phyloP scores from a whole-genome alignment of 108 stramenopile genomes.

The Skeletonema costatum region DNA sequence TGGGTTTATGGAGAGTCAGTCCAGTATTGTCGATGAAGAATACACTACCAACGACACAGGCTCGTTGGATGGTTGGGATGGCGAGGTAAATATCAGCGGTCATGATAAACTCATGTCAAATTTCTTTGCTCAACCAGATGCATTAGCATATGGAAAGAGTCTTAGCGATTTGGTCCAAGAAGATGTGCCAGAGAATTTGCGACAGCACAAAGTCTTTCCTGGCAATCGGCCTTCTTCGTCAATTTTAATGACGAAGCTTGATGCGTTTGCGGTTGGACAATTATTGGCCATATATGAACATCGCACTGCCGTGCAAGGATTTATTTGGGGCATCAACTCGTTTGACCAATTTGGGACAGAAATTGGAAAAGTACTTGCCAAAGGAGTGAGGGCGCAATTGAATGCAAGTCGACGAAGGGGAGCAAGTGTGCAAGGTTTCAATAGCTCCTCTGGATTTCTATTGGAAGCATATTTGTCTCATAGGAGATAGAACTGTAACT shows the following conservation, averaged over 20 bases:
- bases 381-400: constrained; percentile 74
- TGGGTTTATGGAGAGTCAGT: constrained; percentile 89
- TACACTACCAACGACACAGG: neutral
- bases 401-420: constrained; percentile 67
- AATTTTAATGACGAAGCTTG: constrained; percentile 79
- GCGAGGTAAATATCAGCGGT: constrained; percentile 80
- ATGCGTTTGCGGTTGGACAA: constrained; percentile 90
- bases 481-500: constrained; percentile 27
- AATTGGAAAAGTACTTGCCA: constrained; percentile 88
- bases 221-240: constrained; percentile 97
- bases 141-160: constrained; percentile 91
- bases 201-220: constrained; percentile 93
- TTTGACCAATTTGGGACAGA: constrained; percentile 98
- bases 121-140: constrained; percentile 99
- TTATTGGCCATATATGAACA: constrained; percentile 97
- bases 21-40: constrained; percentile 59
- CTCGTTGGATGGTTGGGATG: constrained; percentile 22
- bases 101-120: constrained; percentile 99
- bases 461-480: constrained; percentile 83
- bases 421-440: constrained; percentile 90
- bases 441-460: constrained; percentile 72
- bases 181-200: constrained; percentile 79
- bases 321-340: constrained; percentile 97
- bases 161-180: constrained; percentile 88
- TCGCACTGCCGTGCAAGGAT: constrained; percentile 96